Evolutionary conservation across 2,329 filamentous ascomycete species (phyloP).

Genomic region (Alternaria sp.): DNA sequence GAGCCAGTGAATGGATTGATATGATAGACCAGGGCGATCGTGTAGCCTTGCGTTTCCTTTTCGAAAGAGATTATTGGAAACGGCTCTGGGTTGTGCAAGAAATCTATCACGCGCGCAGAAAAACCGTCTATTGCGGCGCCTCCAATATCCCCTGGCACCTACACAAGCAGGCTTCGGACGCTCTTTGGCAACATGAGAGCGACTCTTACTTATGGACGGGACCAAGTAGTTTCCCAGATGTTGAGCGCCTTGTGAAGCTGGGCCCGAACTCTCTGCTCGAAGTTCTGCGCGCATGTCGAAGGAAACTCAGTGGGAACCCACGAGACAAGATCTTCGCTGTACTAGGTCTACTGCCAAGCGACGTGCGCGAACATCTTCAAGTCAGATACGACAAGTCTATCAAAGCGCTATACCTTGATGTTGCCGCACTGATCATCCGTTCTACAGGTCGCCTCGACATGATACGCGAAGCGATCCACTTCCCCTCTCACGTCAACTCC

Average conservation of each 20-base stretch:
- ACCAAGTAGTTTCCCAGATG: not conserved
- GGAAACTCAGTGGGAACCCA: not conserved
- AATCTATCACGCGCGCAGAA: fast-evolving
- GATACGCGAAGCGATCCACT: not conserved
- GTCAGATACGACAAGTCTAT: not conserved
- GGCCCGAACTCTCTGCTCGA: not conserved
- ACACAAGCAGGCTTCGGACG: not conserved
- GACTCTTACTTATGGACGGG: not conserved
- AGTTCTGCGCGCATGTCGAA: not conserved
- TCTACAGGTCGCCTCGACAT: not conserved
- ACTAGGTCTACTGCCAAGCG: not conserved
- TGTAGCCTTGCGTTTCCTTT: not conserved
- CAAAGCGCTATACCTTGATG: not conserved
- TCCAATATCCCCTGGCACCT: not conserved
- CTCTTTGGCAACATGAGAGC: not conserved
- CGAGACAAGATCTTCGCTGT: not conserved
- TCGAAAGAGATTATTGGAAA: not conserved
- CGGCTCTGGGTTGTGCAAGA: not conserved
- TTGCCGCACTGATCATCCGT: fast-evolving
- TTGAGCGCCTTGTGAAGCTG: not conserved
- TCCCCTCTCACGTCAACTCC: not conserved
- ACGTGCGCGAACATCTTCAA: not conserved
- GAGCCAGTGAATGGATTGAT: too few species aligned
- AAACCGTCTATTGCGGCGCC: not conserved
- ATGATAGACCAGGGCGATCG: too few species aligned